A percentile compares a stretch with the other conserved stretches of the same genome.
phyloP scores from a whole-genome alignment of 176 grass and related monocot genomes.

The Ensete ventricosum region DNA sequence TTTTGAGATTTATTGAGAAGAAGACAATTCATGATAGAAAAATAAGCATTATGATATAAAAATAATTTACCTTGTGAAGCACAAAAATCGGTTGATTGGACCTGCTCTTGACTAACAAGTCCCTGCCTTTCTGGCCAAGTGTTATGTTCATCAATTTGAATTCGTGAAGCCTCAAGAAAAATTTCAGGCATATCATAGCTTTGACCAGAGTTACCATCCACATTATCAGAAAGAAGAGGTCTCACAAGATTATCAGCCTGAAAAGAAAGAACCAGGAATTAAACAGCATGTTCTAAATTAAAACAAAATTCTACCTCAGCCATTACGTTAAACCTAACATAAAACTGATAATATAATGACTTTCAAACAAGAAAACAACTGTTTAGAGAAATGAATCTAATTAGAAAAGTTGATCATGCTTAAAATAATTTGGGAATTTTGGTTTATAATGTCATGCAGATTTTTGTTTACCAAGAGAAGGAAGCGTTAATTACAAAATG shows the following conservation, averaged over 20 bases:
- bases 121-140: constrained; percentile 35
- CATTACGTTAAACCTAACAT: background rate
- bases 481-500: too few species aligned
- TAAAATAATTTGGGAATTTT: too few species aligned
- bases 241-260: constrained; percentile 64
- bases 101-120: constrained; percentile 29
- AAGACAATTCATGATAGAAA: constrained; percentile 3
- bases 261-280: constrained; percentile 22
- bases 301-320: background rate
- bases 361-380: too few species aligned
- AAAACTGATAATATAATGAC: background rate
- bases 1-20: constrained; percentile 11
- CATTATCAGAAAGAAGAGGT: constrained; percentile 53
- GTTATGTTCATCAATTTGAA: constrained; percentile 55
- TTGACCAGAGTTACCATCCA: constrained; percentile 21
- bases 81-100: constrained; percentile 34
- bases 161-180: constrained; percentile 39
- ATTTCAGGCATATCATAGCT: constrained; percentile 34
- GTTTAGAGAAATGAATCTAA: too few species aligned
- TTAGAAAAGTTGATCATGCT: too few species aligned
- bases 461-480: too few species aligned
- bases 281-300: background rate
- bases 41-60: background rate
- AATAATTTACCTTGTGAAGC: constrained; percentile 40
- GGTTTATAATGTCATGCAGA: too few species aligned